These are phyloP conservation scores for Lachancea cidri DNA, from an alignment of 805 yeast species.

Conservation along the genomic window DNA sequence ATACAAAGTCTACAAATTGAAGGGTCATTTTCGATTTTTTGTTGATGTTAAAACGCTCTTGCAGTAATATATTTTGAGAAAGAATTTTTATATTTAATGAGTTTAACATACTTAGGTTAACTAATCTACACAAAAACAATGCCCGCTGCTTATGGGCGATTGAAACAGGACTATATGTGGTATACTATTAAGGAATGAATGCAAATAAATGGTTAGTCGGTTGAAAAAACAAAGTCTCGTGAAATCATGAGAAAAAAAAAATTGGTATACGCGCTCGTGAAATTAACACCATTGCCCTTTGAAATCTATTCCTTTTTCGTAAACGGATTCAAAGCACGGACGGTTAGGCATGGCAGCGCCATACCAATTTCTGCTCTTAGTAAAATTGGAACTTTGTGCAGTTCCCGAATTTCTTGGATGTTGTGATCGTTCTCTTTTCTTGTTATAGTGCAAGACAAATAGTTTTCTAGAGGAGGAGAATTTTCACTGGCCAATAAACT, in stretches of 20 bases:
- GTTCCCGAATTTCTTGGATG: conserved; percentile 78
- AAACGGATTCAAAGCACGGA: conserved; percentile 87
- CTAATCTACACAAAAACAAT: neutral
- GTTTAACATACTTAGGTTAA: neutral
- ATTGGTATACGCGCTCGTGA: neutral
- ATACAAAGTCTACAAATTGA: no score
- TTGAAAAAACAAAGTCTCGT: neutral
- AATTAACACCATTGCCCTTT: no score
- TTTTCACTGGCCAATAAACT: conserved; percentile 26
- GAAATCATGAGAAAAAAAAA: neutral
- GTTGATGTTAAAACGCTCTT: no score
- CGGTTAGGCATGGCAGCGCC: conserved; percentile 93
- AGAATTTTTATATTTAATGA: neutral
- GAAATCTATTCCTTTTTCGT: conserved; percentile 19
- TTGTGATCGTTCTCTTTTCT: conserved; percentile 55
- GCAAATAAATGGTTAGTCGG: conserved; percentile 5
- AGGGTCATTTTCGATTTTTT: no score
- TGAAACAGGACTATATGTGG: neutral
- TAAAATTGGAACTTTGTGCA: conserved; percentile 75
- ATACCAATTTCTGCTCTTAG: conserved; percentile 89
- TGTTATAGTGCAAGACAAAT: conserved; percentile 50
- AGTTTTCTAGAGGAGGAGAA: conserved; percentile 46
- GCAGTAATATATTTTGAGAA: no score
- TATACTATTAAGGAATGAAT: conserved; percentile 5
- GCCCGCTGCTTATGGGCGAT: neutral